A percentile compares a stretch with the other conserved stretches of the same genome.
Evolutionary conservation across 2,329 filamentous ascomycete genomes (phyloP).

Genomic region (Aspergillus chevalieri): DNA sequence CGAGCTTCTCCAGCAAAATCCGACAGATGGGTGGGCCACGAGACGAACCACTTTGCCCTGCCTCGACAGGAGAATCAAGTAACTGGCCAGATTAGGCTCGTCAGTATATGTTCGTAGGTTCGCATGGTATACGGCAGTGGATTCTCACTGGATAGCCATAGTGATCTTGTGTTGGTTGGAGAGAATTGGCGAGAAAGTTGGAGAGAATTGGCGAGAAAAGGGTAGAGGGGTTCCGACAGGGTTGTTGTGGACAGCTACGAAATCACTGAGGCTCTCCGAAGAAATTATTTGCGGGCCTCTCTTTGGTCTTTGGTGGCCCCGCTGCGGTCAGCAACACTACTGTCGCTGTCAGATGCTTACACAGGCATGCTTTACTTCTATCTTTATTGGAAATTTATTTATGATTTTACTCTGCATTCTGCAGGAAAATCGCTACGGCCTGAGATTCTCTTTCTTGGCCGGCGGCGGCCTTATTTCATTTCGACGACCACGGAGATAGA

Average conservation of each 20-base stretch:
- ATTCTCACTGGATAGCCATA: slow-evolving; percentile 32
- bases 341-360: too few relatives aligned
- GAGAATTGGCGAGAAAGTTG: slow-evolving; percentile 4
- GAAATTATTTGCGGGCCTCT: neutral
- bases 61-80: slow-evolving; percentile 91
- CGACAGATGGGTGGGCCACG: slow-evolving; percentile 35
- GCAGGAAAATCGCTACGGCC: too few relatives aligned
- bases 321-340: too few relatives aligned
- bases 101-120: slow-evolving; percentile 12
- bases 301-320: too few relatives aligned
- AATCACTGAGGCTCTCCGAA: neutral
- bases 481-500: too few relatives aligned
- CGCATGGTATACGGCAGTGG: neutral
- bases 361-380: too few relatives aligned
- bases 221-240: slow-evolving; percentile 2
- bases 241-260: neutral
- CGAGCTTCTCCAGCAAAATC: slow-evolving; percentile 13
- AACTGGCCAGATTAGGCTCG: slow-evolving; percentile 52
- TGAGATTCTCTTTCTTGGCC: too few relatives aligned
- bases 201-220: slow-evolving; percentile 5
- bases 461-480: too few relatives aligned
- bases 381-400: too few relatives aligned
- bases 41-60: slow-evolving; percentile 95
- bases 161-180: slow-evolving; percentile 4
- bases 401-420: too few relatives aligned